Conservation (phyloP, 2,329 filamentous ascomycete genomes). For the Akanthomyces lecanii region DNA sequence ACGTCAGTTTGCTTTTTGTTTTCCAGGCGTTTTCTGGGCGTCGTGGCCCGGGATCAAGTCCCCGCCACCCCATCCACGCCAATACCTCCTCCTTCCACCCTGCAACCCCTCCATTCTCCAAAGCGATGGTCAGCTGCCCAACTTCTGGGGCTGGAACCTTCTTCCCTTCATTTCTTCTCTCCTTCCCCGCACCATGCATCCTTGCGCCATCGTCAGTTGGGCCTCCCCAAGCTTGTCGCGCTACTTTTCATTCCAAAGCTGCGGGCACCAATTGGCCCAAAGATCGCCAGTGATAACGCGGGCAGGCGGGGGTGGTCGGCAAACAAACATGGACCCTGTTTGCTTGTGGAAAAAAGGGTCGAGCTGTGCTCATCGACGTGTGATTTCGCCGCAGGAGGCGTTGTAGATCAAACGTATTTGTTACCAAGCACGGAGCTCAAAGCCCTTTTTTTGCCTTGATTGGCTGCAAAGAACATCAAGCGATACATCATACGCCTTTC, state of each 20-base stretch:
- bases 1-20: not conserved
- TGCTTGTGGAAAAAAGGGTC: too few species aligned
- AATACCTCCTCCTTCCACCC: not conserved
- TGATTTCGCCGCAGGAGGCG: not conserved
- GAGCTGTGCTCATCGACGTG: too few species aligned
- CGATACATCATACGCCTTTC: not conserved
- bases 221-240: too few species aligned
- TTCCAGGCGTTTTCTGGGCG: too few species aligned
- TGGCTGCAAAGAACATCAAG: not conserved
- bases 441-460: not conserved
- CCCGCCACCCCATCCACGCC: not conserved
- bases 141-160: not conserved
- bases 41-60: not conserved
- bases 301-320: too few species aligned
- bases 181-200: too few species aligned
- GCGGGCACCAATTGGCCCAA: too few species aligned
- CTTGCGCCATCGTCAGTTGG: too few species aligned
- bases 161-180: not conserved
- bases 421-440: not conserved
- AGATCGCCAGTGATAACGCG: too few species aligned
- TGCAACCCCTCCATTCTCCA: not conserved
- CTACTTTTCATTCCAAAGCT: too few species aligned
- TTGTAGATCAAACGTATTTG: not conserved
- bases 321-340: too few species aligned
- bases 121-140: not conserved